Evolutionary conservation across 2,329 filamentous ascomycete genomes (phyloP).

Genomic region (Neospermospora avenae): DNA sequence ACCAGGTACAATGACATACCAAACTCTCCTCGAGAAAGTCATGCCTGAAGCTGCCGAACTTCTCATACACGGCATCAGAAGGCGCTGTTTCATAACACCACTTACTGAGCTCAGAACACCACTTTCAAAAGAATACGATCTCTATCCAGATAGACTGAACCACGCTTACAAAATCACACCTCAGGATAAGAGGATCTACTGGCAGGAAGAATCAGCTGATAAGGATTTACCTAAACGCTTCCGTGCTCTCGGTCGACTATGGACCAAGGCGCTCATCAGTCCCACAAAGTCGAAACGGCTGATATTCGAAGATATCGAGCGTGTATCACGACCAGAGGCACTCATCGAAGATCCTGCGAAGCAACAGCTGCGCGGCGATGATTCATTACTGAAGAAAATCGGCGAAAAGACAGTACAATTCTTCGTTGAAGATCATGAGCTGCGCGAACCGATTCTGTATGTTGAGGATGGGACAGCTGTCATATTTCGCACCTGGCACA

Average conservation of each 20-base stretch:
- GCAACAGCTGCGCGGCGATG: background rate
- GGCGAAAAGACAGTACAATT: background rate
- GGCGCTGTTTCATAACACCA: conserved; percentile 63
- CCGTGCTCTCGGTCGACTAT: conserved; percentile 62
- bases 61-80: conserved; percentile 62
- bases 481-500: conserved; percentile 8
- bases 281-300: conserved; percentile 22
- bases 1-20: conserved; percentile 44
- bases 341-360: background rate
- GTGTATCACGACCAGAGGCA: conserved; percentile 8
- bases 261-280: conserved; percentile 46
- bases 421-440: background rate
- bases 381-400: background rate
- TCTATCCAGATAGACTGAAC: conserved; percentile 28
- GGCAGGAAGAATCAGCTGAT: background rate
- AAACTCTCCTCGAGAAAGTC: conserved; percentile 51
- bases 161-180: conserved; percentile 74
- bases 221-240: conserved; percentile 29
- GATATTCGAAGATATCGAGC: conserved; percentile 28
- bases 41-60: conserved; percentile 65
- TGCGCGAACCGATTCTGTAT: conserved; percentile 7
- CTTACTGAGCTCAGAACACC: conserved; percentile 26
- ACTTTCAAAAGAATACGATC: background rate
- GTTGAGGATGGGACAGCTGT: conserved; percentile 17
- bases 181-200: conserved; percentile 48